Percentiles rank a stretch among this genome's conserved stretches.
Conservation (phyloP, 768 basidiomycete species). For the Lentinula sp. region DNA sequence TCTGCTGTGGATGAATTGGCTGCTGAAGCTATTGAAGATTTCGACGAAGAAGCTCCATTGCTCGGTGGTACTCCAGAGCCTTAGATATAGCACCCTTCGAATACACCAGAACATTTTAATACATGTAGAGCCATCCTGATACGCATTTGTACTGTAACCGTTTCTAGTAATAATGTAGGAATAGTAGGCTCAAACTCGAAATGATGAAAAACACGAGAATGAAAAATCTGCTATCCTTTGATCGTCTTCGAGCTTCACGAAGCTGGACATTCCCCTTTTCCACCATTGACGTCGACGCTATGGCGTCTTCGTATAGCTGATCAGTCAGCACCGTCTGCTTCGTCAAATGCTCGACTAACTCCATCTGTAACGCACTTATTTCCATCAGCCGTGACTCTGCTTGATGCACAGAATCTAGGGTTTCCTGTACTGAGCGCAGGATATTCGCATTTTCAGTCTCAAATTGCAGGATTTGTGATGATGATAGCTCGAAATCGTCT, state of each 20-base stretch:
- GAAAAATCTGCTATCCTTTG: slow-evolving; percentile 83
- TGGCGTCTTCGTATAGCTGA: slow-evolving; percentile 90
- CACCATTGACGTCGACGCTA: slow-evolving; percentile 78
- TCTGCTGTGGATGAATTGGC: slow-evolving; percentile 48
- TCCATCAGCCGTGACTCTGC: slow-evolving; percentile 91
- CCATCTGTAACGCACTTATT: slow-evolving; percentile 89
- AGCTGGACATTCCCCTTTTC: slow-evolving; percentile 90
- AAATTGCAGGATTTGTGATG: slow-evolving; percentile 88
- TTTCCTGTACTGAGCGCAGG: slow-evolving; percentile 77
- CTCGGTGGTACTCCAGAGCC: slow-evolving; percentile 17
- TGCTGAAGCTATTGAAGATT: slow-evolving; percentile 55
- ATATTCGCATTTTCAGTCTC: slow-evolving; percentile 89
- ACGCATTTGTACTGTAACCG: not conserved
- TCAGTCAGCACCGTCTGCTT: slow-evolving; percentile 91
- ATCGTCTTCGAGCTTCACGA: slow-evolving; percentile 81
- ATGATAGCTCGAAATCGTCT: slow-evolving; percentile 76
- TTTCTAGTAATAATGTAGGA: slow-evolving; percentile 83
- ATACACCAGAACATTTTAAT: too few species aligned
- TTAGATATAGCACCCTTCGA: not conserved
- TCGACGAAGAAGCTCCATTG: slow-evolving; percentile 55
- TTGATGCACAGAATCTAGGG: slow-evolving; percentile 82
- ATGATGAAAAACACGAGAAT: slow-evolving; percentile 89
- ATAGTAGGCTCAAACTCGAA: slow-evolving; percentile 85
- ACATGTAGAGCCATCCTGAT: not conserved
- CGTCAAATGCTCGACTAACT: slow-evolving; percentile 82